phyloP scores from a whole-genome alignment of 1,139 yeast species.

The Candida neerlandica region DNA sequence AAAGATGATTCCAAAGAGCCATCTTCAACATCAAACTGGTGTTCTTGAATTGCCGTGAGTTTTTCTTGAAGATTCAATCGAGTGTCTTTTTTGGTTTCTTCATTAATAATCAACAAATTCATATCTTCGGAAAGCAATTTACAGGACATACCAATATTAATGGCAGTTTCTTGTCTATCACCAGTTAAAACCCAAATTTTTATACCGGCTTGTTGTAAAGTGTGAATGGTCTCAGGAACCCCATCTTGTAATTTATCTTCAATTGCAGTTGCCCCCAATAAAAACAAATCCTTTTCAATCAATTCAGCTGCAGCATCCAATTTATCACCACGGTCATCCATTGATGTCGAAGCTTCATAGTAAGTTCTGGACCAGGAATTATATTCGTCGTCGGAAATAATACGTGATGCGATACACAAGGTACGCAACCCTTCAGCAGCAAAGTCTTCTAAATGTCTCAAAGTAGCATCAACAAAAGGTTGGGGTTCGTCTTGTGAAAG shows the following conservation, averaged over 20 bases:
- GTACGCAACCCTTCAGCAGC: constrained; percentile 97
- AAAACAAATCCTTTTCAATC: constrained; percentile 76
- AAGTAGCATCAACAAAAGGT: constrained; percentile 79
- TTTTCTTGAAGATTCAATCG: constrained; percentile 72
- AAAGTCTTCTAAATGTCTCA: constrained; percentile 90
- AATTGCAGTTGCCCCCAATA: constrained; percentile 96
- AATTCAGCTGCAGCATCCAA: constrained; percentile 72
- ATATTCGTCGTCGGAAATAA: constrained; percentile 80
- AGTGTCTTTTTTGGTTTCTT: constrained; percentile 77
- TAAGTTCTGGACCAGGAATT: constrained; percentile 61
- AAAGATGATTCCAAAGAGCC: constrained; percentile 63
- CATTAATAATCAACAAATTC: constrained; percentile 89
- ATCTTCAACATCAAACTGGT: constrained; percentile 65
- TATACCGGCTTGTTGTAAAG: constrained; percentile 94
- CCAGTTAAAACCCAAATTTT: constrained; percentile 98
- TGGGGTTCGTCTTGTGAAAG: constrained; percentile 64
- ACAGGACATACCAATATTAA: constrained; percentile 98
- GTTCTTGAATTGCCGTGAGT: constrained; percentile 70
- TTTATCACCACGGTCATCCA: constrained; percentile 72
- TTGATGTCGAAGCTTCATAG: constrained; percentile 79
- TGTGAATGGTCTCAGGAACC: constrained; percentile 95
- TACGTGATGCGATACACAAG: constrained; percentile 86
- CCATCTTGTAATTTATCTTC: constrained; percentile 98
- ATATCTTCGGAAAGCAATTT: constrained; percentile 91
- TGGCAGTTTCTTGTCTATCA: constrained; percentile 98